phyloP scores from a whole-genome alignment of 768 basidiomycete species.

The Pleurotus pulmonarius region DNA sequence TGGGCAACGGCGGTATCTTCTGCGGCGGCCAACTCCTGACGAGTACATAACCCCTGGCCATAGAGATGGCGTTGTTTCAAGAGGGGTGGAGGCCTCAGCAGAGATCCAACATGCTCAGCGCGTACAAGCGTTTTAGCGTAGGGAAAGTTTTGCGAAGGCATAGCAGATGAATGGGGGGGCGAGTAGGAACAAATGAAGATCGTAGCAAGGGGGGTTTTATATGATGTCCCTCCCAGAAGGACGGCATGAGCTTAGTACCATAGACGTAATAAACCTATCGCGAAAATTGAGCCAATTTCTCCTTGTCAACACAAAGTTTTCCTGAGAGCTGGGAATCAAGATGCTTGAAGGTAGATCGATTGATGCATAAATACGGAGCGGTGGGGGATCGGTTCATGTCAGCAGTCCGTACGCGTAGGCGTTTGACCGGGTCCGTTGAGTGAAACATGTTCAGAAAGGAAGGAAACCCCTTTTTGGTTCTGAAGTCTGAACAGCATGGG shows the following conservation, averaged over 20 bases:
- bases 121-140: conserved; percentile 35
- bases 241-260: not conserved
- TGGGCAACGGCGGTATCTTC: conserved; percentile 54
- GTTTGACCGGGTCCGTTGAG: too few species aligned
- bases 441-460: too few species aligned
- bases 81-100: conserved; percentile 51
- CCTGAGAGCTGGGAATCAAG: too few species aligned
- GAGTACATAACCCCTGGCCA: conserved; percentile 36
- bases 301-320: too few species aligned
- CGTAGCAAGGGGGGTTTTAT: not conserved
- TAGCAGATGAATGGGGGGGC: conserved; percentile 12
- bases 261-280: conserved; percentile 4
- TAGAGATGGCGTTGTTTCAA: conserved; percentile 41
- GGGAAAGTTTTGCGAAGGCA: conserved; percentile 19
- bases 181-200: too few species aligned
- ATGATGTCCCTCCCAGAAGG: not conserved
- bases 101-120: conserved; percentile 60
- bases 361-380: too few species aligned
- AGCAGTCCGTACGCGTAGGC: too few species aligned
- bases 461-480: too few species aligned
- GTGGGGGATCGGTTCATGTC: too few species aligned
- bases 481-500: too few species aligned
- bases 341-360: too few species aligned
- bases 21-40: conserved; percentile 38
- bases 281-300: not conserved